phyloP scores from a whole-genome alignment of 805 yeast genomes.

The Yamadazyma akitaensis region DNA sequence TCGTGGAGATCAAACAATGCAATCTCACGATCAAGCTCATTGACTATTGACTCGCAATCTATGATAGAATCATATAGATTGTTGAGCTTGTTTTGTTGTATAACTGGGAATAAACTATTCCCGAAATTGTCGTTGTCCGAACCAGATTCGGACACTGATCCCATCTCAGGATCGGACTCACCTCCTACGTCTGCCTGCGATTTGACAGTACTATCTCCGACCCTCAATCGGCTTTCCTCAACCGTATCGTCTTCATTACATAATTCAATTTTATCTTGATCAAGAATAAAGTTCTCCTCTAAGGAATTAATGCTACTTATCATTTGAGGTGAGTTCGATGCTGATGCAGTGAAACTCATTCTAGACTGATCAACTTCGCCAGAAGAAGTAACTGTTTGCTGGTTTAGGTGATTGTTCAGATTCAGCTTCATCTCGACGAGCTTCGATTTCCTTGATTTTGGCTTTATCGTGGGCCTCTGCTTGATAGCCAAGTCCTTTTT shows the following conservation, averaged over 20 bases:
- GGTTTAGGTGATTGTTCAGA: not conserved
- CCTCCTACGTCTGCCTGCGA: constrained; percentile 25
- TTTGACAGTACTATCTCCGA: constrained; percentile 26
- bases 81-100: constrained; percentile 16
- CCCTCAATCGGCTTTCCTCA: constrained; percentile 23
- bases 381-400: not conserved
- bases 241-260: constrained; percentile 20
- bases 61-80: constrained; percentile 32
- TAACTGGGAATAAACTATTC: constrained; percentile 7
- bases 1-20: constrained; percentile 31
- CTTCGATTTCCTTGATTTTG: constrained; percentile 29
- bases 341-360: constrained; percentile 29
- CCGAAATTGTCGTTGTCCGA: constrained; percentile 11
- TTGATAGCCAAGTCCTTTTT: constrained; percentile 28
- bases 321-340: constrained; percentile 41
- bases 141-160: constrained; percentile 16
- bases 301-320: constrained; percentile 28
- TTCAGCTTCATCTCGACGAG: not conserved
- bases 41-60: constrained; percentile 31
- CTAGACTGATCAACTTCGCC: constrained; percentile 7
- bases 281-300: constrained; percentile 30
- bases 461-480: constrained; percentile 31
- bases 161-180: constrained; percentile 17
- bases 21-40: constrained; percentile 31
- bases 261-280: constrained; percentile 34